A percentile compares a stretch with the other conserved stretches of the same genome.
Evolutionary conservation across 257 asterid genomes (phyloP).

Genomic region (Plantago elongata): DNA sequence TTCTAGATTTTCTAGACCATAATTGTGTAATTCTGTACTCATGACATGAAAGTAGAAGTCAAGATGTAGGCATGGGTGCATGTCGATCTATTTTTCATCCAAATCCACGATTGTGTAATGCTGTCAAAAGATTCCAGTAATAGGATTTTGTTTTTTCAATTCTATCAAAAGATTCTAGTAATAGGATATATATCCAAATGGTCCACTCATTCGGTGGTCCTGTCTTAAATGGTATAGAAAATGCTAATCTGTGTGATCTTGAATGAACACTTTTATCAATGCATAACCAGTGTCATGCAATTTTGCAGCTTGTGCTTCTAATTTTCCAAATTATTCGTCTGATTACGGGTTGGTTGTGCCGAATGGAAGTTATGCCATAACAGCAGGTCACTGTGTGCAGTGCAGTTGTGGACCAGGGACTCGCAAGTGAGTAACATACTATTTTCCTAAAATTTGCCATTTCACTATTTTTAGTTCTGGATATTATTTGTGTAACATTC

Average conservation of each 20-base stretch:
- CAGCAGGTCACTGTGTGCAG: constrained; percentile 89
- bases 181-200: too few species aligned
- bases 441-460: neutral
- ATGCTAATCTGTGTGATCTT: neutral
- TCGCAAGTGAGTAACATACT: constrained; percentile 56
- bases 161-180: neutral
- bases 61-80: neutral
- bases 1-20: too few species aligned
- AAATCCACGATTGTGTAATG: neutral
- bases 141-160: neutral
- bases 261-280: constrained; percentile 1
- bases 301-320: constrained; percentile 85
- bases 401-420: constrained; percentile 96
- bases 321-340: constrained; percentile 55
- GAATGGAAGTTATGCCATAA: constrained; percentile 84
- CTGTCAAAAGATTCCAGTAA: neutral
- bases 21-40: too few species aligned
- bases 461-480: neutral
- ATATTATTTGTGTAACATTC: constrained; percentile 3
- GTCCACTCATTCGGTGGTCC: neutral
- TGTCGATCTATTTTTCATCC: neutral
- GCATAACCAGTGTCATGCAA: constrained; percentile 2
- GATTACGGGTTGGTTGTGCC: constrained; percentile 85
- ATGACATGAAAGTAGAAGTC: neutral
- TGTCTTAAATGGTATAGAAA: neutral